These are phyloP conservation scores for Kwoniella heveanensis DNA, from an alignment of 768 basidiomycete genomes.

Conservation along the genomic window DNA sequence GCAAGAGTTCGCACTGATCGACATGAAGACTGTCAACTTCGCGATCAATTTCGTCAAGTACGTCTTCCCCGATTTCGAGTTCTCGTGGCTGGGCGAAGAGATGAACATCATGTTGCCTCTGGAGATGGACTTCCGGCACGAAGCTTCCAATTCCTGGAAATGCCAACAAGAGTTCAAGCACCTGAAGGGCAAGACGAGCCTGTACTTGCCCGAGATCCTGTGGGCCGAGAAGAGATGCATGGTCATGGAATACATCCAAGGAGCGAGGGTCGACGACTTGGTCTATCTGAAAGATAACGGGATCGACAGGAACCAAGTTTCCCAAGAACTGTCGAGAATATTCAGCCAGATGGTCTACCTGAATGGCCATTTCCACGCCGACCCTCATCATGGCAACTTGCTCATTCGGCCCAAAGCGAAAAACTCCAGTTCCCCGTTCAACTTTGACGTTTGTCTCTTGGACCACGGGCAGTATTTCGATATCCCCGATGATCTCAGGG, in stretches of 20 bases:
- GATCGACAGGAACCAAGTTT: conserved; percentile 92
- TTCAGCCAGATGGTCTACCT: conserved; percentile 95
- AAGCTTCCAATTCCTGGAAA: conserved; percentile 80
- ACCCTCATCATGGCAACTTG: conserved; percentile 86
- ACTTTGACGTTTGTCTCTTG: conserved; percentile 92
- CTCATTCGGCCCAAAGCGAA: conserved; percentile 75
- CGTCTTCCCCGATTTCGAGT: conserved; percentile 95
- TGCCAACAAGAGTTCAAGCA: conserved; percentile 70
- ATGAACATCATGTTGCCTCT: conserved; percentile 75
- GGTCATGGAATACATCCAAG: conserved; percentile 84
- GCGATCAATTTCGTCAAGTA: conserved; percentile 79
- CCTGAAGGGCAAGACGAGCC: conserved; percentile 65
- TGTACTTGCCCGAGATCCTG: conserved; percentile 82
- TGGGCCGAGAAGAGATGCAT: conserved; percentile 79
- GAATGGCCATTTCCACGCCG: conserved; percentile 74
- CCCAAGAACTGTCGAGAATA: conserved; percentile 83
- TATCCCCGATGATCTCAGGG: conserved; percentile 74
- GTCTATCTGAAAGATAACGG: conserved; percentile 74
- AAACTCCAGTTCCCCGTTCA: conserved; percentile 75
- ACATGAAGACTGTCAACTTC: conserved; percentile 60
- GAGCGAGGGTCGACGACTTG: conserved; percentile 84
- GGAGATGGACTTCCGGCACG: conserved; percentile 92
- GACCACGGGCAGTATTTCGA: conserved; percentile 89
- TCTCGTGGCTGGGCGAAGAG: conserved; percentile 89
- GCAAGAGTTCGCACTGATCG: conserved; percentile 86